phyloP scores from a whole-genome alignment of 768 basidiomycete species.

The Hygrocybe coccinea region DNA sequence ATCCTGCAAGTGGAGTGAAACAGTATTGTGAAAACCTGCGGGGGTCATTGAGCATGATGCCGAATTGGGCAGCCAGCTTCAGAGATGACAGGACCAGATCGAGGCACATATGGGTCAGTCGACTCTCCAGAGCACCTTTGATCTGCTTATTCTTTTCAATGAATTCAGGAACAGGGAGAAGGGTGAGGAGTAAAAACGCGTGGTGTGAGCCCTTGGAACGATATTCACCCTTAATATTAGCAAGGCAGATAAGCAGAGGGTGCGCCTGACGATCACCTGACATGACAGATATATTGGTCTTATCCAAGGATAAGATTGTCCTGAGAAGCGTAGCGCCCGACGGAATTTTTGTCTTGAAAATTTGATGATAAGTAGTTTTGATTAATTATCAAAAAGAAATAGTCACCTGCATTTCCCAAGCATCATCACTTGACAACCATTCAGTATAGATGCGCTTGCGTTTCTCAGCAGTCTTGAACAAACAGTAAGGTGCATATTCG shows the following conservation, averaged over 20 bases:
- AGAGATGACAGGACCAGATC: conserved; percentile 28
- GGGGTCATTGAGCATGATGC: conserved; percentile 28
- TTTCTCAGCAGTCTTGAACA: no score
- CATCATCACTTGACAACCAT: conserved; percentile 17
- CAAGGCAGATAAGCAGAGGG: no score
- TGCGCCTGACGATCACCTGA: no score
- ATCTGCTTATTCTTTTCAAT: conserved; percentile 18
- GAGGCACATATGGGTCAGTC: conserved; percentile 26
- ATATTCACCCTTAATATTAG: no score
- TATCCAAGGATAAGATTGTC: conserved; percentile 26
- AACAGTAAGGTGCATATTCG: no score
- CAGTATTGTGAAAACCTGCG: conserved; percentile 19
- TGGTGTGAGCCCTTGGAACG: no score
- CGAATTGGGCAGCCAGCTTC: conserved; percentile 26
- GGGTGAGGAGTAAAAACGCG: conserved; percentile 23
- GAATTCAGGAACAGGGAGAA: conserved; percentile 31
- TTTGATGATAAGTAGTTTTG: neutral
- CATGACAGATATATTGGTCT: no score
- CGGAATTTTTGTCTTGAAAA: conserved; percentile 17
- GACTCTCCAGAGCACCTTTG: conserved; percentile 22
- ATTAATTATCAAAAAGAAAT: neutral
- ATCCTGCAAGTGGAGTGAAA: conserved; percentile 27
- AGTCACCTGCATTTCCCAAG: conserved; percentile 27
- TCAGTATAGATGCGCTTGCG: conserved; percentile 23
- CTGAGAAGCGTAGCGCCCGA: conserved; percentile 27